phyloP scores from a whole-genome alignment of 768 basidiomycete genomes.

The Ramaria sp. region DNA sequence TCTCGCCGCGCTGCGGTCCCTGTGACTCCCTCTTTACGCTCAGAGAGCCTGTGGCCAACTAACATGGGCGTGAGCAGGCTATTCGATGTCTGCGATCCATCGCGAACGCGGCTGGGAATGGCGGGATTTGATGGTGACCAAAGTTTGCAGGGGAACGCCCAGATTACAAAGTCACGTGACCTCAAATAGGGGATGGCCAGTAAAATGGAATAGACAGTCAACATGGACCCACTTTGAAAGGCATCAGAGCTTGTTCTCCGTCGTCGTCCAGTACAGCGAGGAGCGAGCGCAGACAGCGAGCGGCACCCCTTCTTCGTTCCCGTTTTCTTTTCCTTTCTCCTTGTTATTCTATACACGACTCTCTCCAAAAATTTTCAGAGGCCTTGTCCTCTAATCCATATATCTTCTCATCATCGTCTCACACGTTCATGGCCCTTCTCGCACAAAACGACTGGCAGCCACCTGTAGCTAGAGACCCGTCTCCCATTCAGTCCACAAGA shows the following conservation, averaged over 20 bases:
- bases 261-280: background rate
- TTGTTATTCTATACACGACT: background rate
- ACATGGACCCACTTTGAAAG: background rate
- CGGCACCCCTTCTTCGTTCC: background rate
- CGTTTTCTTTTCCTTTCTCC: background rate
- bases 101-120: too few species aligned
- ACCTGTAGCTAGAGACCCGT: conserved; percentile 32
- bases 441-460: conserved; percentile 66
- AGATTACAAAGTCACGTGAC: too few species aligned
- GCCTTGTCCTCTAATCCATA: background rate
- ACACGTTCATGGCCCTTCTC: conserved; percentile 60
- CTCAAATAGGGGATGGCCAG: too few species aligned
- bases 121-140: too few species aligned
- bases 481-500: background rate
- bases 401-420: background rate
- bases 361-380: background rate
- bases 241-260: background rate
- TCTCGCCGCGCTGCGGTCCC: background rate
- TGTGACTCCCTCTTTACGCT: too few species aligned
- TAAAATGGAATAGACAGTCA: background rate
- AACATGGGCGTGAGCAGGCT: too few species aligned
- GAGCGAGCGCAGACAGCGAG: background rate
- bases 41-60: too few species aligned
- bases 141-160: background rate
- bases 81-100: too few species aligned